Conservation (phyloP, 495 filamentous ascomycete genomes). For the Lasiosphaeria hispida region DNA sequence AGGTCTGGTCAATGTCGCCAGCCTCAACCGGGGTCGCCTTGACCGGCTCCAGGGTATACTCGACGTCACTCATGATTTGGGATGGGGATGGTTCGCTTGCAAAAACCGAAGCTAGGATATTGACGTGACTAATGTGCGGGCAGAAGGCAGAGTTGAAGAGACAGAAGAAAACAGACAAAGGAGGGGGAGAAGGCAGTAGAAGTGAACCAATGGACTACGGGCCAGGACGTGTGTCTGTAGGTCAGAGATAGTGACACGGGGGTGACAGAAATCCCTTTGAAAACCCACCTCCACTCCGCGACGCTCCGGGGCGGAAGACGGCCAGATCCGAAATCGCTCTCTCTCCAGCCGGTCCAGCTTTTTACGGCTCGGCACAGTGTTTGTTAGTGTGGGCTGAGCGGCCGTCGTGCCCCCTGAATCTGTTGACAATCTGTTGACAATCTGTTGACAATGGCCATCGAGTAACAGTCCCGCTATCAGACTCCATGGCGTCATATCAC, state of each 20-base stretch:
- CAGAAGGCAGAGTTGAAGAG: not conserved
- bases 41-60: conserved; percentile 48
- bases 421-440: no score
- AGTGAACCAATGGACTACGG: conserved; percentile 13
- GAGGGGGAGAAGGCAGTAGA: conserved; percentile 7
- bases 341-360: not conserved
- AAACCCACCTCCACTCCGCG: not conserved
- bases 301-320: conserved; percentile 16
- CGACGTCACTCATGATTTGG: conserved; percentile 31
- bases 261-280: conserved; percentile 6
- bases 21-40: conserved; percentile 48
- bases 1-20: conserved; percentile 67
- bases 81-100: not conserved
- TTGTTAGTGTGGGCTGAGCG: no score
- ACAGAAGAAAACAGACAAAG: not conserved
- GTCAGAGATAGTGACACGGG: conserved; percentile 14
- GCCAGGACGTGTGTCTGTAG: not conserved
- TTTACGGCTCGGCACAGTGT: no score
- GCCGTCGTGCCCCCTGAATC: no score
- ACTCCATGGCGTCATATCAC: no score
- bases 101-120: not conserved
- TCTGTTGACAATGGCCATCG: no score
- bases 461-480: no score
- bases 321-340: conserved; percentile 23
- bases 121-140: not conserved